These are phyloP conservation scores for Oryza glaberrima DNA, from an alignment of 176 grass and related monocot species.

Conservation along the genomic window DNA sequence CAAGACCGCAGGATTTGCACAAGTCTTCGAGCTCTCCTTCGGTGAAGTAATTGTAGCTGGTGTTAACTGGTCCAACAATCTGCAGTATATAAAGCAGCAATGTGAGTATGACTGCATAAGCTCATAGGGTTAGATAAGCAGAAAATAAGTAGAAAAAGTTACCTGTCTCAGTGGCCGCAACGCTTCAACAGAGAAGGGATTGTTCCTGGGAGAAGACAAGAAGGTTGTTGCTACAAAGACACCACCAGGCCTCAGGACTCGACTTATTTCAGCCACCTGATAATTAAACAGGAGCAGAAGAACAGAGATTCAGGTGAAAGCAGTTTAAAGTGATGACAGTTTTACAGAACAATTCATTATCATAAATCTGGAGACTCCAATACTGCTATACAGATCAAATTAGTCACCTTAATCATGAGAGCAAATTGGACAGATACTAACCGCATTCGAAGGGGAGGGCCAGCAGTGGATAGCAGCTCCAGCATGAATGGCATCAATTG, in stretches of 20 bases:
- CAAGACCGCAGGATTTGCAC: conserved; percentile 82
- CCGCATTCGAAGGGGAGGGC: conserved; percentile 96
- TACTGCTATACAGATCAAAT: background rate
- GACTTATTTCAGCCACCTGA: conserved; percentile 95
- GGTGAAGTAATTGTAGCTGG: conserved; percentile 86
- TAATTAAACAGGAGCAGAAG: conserved; percentile 33
- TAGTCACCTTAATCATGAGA: background rate
- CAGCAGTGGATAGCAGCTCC: conserved; percentile 97
- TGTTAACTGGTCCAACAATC: conserved; percentile 69
- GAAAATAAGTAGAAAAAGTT: background rate
- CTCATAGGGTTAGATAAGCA: conserved; percentile 25
- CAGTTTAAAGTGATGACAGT: background rate
- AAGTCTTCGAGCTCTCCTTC: conserved; percentile 89
- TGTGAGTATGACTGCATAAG: conserved; percentile 15
- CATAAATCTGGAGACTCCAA: background rate
- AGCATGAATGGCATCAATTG: conserved; percentile 87
- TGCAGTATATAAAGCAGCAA: conserved; percentile 41
- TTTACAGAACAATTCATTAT: background rate
- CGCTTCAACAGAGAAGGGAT: conserved; percentile 58
- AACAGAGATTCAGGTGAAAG: conserved; percentile 6
- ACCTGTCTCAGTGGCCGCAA: conserved; percentile 80
- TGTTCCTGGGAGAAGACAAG: conserved; percentile 69
- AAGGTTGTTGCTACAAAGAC: conserved; percentile 90
- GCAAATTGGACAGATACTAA: conserved; percentile 12
- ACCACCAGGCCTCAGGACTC: conserved; percentile 83